Evolutionary conservation across 2,329 filamentous ascomycete genomes (phyloP).

Genomic region (Laburnicola sp.): DNA sequence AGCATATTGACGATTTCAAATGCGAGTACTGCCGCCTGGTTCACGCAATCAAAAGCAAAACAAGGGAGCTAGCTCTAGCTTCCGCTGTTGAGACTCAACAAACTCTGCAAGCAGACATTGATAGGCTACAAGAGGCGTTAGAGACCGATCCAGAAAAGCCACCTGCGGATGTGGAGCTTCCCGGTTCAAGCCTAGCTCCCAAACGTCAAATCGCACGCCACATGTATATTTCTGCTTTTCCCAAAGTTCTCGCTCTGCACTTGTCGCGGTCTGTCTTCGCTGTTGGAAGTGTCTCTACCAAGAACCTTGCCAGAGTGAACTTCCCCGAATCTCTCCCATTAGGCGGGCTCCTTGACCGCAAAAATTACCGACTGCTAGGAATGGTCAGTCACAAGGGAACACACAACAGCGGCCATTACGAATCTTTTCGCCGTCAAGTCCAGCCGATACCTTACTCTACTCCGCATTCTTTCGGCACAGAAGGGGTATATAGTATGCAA

Average conservation of each 20-base stretch:
- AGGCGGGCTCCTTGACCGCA: slow-evolving; percentile 75
- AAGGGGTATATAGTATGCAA: slow-evolving; percentile 69
- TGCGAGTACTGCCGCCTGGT: slow-evolving; percentile 91
- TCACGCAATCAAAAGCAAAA: slow-evolving; percentile 70
- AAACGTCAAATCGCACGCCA: slow-evolving; percentile 84
- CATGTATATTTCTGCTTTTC: slow-evolving; percentile 83
- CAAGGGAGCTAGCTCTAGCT: slow-evolving; percentile 59
- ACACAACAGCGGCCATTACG: slow-evolving; percentile 95
- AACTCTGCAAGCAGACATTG: slow-evolving; percentile 61
- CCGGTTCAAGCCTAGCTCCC: slow-evolving; percentile 73
- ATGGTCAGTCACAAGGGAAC: slow-evolving; percentile 94
- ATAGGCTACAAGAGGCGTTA: slow-evolving; percentile 69
- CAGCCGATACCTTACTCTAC: slow-evolving; percentile 80
- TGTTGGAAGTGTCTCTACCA: slow-evolving; percentile 72
- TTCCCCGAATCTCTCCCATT: slow-evolving; percentile 87
- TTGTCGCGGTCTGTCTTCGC: slow-evolving; percentile 93
- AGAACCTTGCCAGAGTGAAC: slow-evolving; percentile 91
- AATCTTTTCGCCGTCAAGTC: slow-evolving; percentile 88
- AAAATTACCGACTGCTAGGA: slow-evolving; percentile 80
- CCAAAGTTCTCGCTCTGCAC: slow-evolving; percentile 88
- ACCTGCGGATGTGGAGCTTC: slow-evolving; percentile 72
- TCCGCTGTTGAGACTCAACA: slow-evolving; percentile 44
- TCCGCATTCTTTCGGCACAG: slow-evolving; percentile 74
- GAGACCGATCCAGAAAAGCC: slow-evolving; percentile 79
- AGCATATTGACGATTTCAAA: slow-evolving; percentile 95